Conservation (phyloP, 2,329 filamentous ascomycete genomes). For the Tolypocladium endophyticum region DNA sequence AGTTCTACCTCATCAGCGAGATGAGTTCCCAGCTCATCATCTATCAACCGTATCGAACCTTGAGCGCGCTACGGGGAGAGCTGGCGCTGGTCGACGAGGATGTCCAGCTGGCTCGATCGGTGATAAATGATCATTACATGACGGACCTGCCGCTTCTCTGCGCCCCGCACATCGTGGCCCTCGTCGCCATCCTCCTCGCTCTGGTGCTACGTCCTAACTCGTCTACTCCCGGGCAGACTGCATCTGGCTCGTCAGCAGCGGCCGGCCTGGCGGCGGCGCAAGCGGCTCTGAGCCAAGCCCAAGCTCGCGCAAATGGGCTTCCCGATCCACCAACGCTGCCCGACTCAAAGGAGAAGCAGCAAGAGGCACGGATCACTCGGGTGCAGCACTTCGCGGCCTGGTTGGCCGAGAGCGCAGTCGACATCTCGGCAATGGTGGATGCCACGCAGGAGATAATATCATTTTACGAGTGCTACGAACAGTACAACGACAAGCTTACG, state of each 20-base stretch:
- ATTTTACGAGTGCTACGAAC: constrained; percentile 63
- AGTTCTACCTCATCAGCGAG: constrained; percentile 85
- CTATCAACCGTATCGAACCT: constrained; percentile 80
- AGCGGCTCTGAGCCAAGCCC: constrained; percentile 36
- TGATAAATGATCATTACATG: constrained; percentile 88
- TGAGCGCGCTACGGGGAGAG: constrained; percentile 59
- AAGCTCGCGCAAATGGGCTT: constrained; percentile 17
- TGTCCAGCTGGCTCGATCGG: constrained; percentile 62
- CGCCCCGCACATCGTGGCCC: constrained; percentile 78
- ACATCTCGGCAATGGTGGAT: constrained; percentile 77
- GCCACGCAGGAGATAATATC: constrained; percentile 87
- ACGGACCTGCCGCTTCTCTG: constrained; percentile 83
- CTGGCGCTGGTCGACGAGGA: constrained; percentile 71
- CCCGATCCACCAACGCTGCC: constrained; percentile 6
- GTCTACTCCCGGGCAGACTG: constrained; percentile 16
- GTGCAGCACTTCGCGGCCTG: constrained; percentile 61
- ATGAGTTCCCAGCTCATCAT: constrained; percentile 84
- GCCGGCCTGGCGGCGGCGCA: constrained; percentile 39
- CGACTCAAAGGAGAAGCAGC: constrained; percentile 35
- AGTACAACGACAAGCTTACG: constrained; percentile 50
- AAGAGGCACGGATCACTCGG: constrained; percentile 49
- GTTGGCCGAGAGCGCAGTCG: constrained; percentile 76
- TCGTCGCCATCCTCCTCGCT: constrained; percentile 74
- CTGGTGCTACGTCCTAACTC: constrained; percentile 63
- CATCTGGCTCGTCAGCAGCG: constrained; percentile 19